Evolutionary conservation across 805 yeast genomes (phyloP), one percentile per base, ranked within the genome.

Genomic region (Lipomyces starkeyi): DNA sequence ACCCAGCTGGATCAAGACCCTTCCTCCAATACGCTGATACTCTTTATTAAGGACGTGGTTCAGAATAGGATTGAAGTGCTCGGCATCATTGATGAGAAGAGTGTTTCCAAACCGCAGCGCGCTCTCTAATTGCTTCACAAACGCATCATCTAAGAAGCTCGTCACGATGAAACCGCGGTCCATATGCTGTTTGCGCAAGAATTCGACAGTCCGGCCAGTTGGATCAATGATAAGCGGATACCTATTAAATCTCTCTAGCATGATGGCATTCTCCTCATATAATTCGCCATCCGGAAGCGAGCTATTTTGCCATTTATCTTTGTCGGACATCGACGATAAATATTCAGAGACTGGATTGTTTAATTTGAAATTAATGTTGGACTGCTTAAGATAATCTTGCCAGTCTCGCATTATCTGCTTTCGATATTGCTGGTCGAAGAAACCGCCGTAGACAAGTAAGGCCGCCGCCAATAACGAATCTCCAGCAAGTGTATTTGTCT

Each of bases 81-180:
- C 98, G 2, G 93, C 93, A 78, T 94, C 94, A 71, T 86, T 86
- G 20, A 94, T 83, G 14, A 93, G 75, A 7, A 94, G 80, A 0
- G 85, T 73, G 2, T 91, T 92, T 3, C 98, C 98, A 81, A 93
- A 93, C 71, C 95, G 81, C 34, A 93, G 76, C 0, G 97, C 89
- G 73, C 91, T 90, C 75, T 93, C 97, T 17, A 94, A 74, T 56
- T 86, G 89, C 71, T 87, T 88, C 2, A 84, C 76, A 75, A 88
- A 91, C 0, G 89, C 85, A 3, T 82, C 84, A 73, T 90, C 92
- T 57, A 89, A 77, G 74, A 94, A 91, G 73, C 96, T 90, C 0
- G 97, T 86, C 0, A 87, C 75, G 2, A 83, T 62, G 27, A 74
- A 54, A 13, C 62, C 62, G n/a, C 64, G 63, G 8, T 80, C 0